A percentile compares a stretch with the other conserved stretches of the same genome.
These are phyloP conservation scores for Hyparrhenia diplandra DNA, from an alignment of 176 grass and related monocot genomes.

Conservation along the genomic window DNA sequence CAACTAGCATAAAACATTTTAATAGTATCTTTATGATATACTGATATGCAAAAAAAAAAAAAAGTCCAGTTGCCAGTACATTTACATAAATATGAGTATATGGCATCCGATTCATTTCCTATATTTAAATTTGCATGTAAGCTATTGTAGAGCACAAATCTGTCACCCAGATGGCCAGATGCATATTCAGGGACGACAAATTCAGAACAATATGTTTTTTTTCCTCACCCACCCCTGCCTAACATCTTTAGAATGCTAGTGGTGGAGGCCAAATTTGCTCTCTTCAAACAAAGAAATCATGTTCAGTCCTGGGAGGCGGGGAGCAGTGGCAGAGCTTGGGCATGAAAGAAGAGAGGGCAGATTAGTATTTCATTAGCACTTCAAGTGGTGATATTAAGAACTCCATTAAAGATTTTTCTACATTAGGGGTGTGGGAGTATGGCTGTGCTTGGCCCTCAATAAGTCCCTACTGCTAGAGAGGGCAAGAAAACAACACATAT, in stretches of 20 bases:
- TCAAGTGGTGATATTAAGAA: too few species aligned
- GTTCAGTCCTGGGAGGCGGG: not conserved
- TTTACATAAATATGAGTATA: too few species aligned
- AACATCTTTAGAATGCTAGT: not conserved
- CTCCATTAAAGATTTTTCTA: too few species aligned
- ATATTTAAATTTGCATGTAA: too few species aligned
- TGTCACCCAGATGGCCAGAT: not conserved
- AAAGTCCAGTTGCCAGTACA: not conserved
- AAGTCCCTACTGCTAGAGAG: not conserved
- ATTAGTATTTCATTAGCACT: too few species aligned
- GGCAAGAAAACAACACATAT: not conserved
- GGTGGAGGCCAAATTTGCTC: not conserved
- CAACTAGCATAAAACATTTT: not conserved
- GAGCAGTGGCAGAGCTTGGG: too few species aligned
- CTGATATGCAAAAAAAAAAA: not conserved
- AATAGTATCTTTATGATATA: slow-evolving; percentile 4
- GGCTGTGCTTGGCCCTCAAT: too few species aligned
- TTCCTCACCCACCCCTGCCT: not conserved
- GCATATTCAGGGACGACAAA: not conserved
- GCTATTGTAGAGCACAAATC: not conserved
- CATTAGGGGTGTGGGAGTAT: too few species aligned
- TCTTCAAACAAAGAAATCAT: not conserved
- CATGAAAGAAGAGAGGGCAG: too few species aligned
- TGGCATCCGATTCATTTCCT: too few species aligned
- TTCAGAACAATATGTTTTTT: not conserved